phyloP scores from a whole-genome alignment of 495 filamentous ascomycete species.

The Bombardia bombarda region DNA sequence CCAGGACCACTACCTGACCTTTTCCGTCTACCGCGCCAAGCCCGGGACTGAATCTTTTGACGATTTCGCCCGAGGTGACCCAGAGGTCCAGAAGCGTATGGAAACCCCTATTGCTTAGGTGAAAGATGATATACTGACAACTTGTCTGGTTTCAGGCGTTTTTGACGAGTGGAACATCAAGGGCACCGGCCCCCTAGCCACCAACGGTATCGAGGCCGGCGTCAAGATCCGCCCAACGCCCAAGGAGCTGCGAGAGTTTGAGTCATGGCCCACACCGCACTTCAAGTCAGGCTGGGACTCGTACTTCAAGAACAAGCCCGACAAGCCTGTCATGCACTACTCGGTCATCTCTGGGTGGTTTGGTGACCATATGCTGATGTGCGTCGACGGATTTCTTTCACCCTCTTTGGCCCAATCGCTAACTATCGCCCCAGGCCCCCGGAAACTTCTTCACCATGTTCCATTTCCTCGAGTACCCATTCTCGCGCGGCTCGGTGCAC shows the following conservation, averaged over 20 bases:
- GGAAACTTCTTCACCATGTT: conserved; percentile 87
- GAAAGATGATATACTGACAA: neutral
- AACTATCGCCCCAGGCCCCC: no score
- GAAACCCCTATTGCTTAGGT: no score
- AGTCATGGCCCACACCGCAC: conserved; percentile 55
- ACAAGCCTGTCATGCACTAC: conserved; percentile 84
- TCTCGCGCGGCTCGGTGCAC: conserved; percentile 66
- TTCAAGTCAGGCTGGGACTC: conserved; percentile 66
- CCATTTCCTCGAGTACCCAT: conserved; percentile 79
- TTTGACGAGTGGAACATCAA: conserved; percentile 73
- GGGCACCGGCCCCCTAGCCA: conserved; percentile 71
- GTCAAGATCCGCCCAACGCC: conserved; percentile 71
- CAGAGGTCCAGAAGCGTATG: conserved; percentile 55
- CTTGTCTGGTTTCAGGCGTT: conserved; percentile 28
- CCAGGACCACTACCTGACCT: conserved; percentile 80
- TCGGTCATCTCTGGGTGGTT: conserved; percentile 61
- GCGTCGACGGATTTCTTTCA: conserved; percentile 9
- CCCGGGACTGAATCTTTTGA: conserved; percentile 73
- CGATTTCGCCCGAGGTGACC: conserved; percentile 69
- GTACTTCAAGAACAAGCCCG: conserved; percentile 79
- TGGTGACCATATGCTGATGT: conserved; percentile 64
- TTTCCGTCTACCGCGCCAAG: conserved; percentile 68
- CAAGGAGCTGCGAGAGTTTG: conserved; percentile 60
- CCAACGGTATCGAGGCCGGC: conserved; percentile 78
- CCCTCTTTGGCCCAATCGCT: no score